Evolutionary conservation across 768 basidiomycete species (phyloP).

Genomic region (Leccinellum albellum): DNA sequence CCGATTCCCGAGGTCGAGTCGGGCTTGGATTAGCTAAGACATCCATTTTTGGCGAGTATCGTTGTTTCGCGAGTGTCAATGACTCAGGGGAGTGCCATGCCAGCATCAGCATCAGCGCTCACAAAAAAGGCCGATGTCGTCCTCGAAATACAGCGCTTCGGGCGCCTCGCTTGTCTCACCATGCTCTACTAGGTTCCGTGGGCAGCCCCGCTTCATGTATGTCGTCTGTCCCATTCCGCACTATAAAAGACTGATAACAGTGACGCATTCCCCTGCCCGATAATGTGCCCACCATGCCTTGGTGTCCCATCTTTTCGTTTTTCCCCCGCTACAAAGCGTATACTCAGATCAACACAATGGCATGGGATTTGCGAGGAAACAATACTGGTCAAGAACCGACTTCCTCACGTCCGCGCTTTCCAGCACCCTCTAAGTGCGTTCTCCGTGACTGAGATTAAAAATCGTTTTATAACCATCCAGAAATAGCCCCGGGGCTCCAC

Average conservation of each 20-base stretch:
- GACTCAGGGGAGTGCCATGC: not conserved
- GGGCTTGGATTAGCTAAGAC: slow-evolving; percentile 17
- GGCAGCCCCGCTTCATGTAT: slow-evolving; percentile 19
- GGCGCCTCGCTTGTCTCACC: slow-evolving; percentile 14
- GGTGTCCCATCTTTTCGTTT: slow-evolving; percentile 28
- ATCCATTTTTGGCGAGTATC: slow-evolving; percentile 13
- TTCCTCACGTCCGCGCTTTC: slow-evolving; percentile 14
- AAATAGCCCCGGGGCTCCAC: slow-evolving; percentile 9
- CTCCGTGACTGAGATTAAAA: not conserved
- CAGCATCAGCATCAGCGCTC: slow-evolving; percentile 14
- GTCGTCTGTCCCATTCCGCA: slow-evolving; percentile 4
- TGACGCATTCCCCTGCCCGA: slow-evolving; percentile 2
- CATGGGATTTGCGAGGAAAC: slow-evolving; percentile 28
- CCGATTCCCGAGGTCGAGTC: not conserved
- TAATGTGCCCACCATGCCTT: slow-evolving; percentile 23
- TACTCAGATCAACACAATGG: slow-evolving; percentile 28
- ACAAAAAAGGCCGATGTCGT: slow-evolving; percentile 31
- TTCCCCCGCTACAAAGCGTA: slow-evolving; percentile 34
- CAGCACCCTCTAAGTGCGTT: slow-evolving; percentile 19
- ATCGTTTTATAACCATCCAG: not conserved
- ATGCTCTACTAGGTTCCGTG: slow-evolving; percentile 25
- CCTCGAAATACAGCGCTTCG: slow-evolving; percentile 18
- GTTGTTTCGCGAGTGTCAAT: slow-evolving; percentile 3
- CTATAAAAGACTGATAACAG: slow-evolving; percentile 25
- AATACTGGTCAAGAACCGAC: slow-evolving; percentile 8